Evolutionary conservation across 257 asterid genomes (phyloP).

Genomic region (Solanum sejunctum): DNA sequence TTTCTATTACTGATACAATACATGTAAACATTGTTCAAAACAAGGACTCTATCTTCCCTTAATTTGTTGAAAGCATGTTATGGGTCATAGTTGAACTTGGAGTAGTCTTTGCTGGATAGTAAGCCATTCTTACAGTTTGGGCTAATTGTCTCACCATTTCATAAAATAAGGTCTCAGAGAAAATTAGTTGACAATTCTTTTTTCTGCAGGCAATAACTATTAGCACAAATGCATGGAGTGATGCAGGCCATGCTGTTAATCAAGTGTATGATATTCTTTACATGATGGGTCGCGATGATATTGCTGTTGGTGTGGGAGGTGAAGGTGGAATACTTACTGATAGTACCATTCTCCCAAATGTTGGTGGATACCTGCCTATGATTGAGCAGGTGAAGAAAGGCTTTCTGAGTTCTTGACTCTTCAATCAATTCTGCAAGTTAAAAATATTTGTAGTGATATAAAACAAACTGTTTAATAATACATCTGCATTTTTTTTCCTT

Average conservation of each 20-base stretch:
- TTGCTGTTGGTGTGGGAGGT: constrained; percentile 82
- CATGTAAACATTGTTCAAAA: not conserved
- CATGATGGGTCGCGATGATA: constrained; percentile 87
- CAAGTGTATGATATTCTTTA: constrained; percentile 69
- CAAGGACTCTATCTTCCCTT: not conserved
- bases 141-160: not conserved
- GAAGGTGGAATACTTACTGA: constrained; percentile 76
- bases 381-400: constrained; percentile 56
- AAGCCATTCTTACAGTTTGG: not conserved
- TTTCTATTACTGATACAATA: not conserved
- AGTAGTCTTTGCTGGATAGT: not conserved
- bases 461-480: not conserved
- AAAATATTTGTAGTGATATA: not conserved
- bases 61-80: not conserved
- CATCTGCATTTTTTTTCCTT: not conserved
- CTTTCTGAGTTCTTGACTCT: not conserved
- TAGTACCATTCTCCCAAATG: constrained; percentile 48
- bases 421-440: not conserved
- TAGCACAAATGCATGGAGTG: constrained; percentile 59
- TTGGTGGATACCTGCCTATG: constrained; percentile 83
- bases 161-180: not conserved
- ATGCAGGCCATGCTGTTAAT: constrained; percentile 70
- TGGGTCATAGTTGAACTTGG: too few relatives aligned
- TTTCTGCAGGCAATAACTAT: constrained; percentile 62
- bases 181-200: not conserved